phyloP scores from a whole-genome alignment of 768 basidiomycete species.

The Mrakia frigida region DNA sequence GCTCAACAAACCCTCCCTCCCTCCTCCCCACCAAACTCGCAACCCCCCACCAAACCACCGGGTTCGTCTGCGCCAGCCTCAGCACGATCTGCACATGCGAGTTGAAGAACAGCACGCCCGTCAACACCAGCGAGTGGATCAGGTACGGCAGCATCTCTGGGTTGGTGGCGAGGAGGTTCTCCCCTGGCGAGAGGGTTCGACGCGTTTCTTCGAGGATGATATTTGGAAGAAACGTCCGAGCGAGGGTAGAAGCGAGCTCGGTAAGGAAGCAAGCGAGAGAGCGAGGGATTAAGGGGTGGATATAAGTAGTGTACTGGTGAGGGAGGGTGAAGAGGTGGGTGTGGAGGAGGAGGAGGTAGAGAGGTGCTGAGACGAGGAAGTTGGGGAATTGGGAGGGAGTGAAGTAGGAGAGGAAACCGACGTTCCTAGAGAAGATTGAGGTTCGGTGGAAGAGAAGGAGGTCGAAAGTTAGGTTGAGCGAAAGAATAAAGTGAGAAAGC shows the following conservation, averaged over 20 bases:
- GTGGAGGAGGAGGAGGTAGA: slow-evolving; percentile 52
- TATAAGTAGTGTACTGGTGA: slow-evolving; percentile 40
- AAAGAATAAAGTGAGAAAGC: background rate
- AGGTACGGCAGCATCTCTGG: slow-evolving; percentile 60
- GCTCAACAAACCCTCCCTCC: slow-evolving; percentile 38
- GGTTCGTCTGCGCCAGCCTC: slow-evolving; percentile 68
- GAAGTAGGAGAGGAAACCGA: slow-evolving; percentile 84
- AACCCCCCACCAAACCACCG: slow-evolving; percentile 80
- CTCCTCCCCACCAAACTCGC: slow-evolving; percentile 54
- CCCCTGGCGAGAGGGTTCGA: background rate
- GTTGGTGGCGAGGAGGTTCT: slow-evolving; percentile 45
- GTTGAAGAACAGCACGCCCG: slow-evolving; percentile 62
- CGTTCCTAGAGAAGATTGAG: slow-evolving; percentile 50
- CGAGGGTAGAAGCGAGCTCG: no score
- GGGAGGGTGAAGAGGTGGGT: slow-evolving; percentile 40
- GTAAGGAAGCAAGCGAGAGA: background rate
- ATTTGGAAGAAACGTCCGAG: background rate
- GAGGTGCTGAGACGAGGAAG: slow-evolving; percentile 70
- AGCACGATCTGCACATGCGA: slow-evolving; percentile 85
- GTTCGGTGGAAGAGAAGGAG: background rate
- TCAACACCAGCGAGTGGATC: slow-evolving; percentile 63
- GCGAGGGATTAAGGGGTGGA: slow-evolving; percentile 40
- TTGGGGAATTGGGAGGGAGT: slow-evolving; percentile 76
- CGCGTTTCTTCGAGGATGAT: background rate
- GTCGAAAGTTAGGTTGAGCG: background rate